Conservation (phyloP, 2,329 filamentous ascomycete genomes). For the Teratosphaeria gauchensis region DNA sequence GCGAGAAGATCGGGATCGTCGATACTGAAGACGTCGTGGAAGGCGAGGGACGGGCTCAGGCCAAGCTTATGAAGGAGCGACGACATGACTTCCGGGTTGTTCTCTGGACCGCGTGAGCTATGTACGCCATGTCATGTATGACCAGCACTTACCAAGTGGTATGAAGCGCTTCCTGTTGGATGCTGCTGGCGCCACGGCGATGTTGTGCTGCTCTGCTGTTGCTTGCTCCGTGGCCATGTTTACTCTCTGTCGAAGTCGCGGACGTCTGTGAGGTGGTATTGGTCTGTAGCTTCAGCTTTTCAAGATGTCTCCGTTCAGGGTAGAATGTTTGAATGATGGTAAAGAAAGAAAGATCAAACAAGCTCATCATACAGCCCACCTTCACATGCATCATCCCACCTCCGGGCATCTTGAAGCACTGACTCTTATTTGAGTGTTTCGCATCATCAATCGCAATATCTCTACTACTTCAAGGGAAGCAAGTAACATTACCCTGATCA, state of each 20-base stretch:
- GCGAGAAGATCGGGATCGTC: slow-evolving; percentile 41
- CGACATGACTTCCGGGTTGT: slow-evolving; percentile 47
- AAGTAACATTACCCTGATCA: not conserved
- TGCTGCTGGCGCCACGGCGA: not conserved
- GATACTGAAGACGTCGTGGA: slow-evolving; percentile 46
- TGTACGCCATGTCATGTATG: not conserved
- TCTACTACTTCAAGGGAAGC: not conserved
- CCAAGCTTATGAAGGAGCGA: slow-evolving; percentile 41
- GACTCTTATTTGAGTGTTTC: too few species aligned
- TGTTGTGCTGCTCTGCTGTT: slow-evolving; percentile 1
- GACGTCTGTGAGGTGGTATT: not conserved
- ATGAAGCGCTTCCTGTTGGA: slow-evolving; percentile 17
- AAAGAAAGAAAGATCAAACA: not conserved
- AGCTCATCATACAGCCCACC: not conserved
- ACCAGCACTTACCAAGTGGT: slow-evolving; percentile 13
- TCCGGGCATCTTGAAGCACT: too few species aligned
- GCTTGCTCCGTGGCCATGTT: slow-evolving; percentile 2
- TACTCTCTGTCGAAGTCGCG: not conserved
- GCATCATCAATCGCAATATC: not conserved
- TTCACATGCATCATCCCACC: not conserved
- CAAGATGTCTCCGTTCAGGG: not conserved
- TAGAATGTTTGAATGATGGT: not conserved
- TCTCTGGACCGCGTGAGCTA: slow-evolving; percentile 30
- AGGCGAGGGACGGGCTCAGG: slow-evolving; percentile 37
- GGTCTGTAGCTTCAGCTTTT: not conserved